Evolutionary conservation across 2,329 filamentous ascomycete genomes (phyloP), one percentile per base, ranked within the genome.

Genomic region (Penicillium olsonii): DNA sequence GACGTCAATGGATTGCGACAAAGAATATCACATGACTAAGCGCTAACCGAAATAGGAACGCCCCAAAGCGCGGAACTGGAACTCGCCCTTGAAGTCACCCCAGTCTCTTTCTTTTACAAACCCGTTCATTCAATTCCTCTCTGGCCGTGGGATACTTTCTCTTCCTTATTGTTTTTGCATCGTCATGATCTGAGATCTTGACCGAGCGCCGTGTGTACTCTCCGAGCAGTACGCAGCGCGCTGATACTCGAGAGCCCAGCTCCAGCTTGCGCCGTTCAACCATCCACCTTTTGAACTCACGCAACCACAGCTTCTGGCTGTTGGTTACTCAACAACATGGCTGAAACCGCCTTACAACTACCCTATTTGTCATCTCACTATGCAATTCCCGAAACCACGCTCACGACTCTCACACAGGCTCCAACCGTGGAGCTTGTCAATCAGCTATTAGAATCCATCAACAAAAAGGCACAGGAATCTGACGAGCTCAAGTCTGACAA

Each of bases 401-500:
- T 87, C 45, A 74, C 78, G 27, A 75, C 78, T 18, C 68, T 86
- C 43, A 72, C 81, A 8, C 76, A 83, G 56, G 72, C 73, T 37
- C 84, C 84, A 54, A 96, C 91, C 3, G 76, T 81, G 55, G 90
- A 95, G 11, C 83, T 96, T 20, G 87, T 96, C 57, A 80, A 82
- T 50, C 77, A 82, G 35, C 78, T 99, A 44, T 80, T 99, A 34
- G 78, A 83, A 54, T 86, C 88, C 20, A 83, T 97, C 45, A 82
- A 86, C 19, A 75, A 78, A 24, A 96, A 94, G 70, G 90, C 89
- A 29, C 88, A 86, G 62, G 90, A 96, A 63, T 87, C 84, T 62
- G 90, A 96, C 67, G 82, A 85, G 33, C 75, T 96, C 34, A 90
- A 87, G 62, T 87, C 92, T 9, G 89, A 95, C 57, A 97, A 96